Percentiles rank a stretch among this genome's conserved stretches.
Conservation (phyloP, 1,284 basidiomycete species). For the Apiotrichum sp. region DNA sequence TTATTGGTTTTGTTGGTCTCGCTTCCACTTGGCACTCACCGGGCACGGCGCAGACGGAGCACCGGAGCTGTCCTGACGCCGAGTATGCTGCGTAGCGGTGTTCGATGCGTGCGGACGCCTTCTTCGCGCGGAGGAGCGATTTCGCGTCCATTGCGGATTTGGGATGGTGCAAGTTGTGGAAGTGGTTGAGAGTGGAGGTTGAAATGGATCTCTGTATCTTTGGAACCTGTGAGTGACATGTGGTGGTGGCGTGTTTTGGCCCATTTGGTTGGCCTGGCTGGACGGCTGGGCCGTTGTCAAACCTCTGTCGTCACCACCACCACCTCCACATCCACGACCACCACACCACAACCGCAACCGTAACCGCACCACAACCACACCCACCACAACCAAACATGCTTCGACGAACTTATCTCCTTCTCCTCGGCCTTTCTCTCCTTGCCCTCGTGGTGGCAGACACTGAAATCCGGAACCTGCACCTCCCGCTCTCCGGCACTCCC, state of each 20-base stretch:
- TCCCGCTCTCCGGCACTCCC: constrained; percentile 15
- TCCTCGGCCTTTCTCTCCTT: neutral
- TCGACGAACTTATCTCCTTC: neutral
- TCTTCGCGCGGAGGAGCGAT: constrained; percentile 45
- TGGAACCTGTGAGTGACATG: too few species aligned
- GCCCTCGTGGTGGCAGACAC: constrained; percentile 27
- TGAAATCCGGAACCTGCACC: constrained; percentile 36
- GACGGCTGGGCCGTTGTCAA: neutral
- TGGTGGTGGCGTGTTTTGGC: too few species aligned
- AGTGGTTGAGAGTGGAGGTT: neutral
- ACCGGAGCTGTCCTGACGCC: constrained; percentile 37
- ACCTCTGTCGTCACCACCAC: neutral
- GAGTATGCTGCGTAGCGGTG: constrained; percentile 42
- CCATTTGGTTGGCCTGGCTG: too few species aligned
- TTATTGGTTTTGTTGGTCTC: too few species aligned
- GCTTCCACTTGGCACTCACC: constrained; percentile 25
- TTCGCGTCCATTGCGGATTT: constrained; percentile 40
- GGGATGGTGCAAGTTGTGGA: neutral
- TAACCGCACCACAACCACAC: too few species aligned
- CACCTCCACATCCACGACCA: neutral
- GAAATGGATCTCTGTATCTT: neutral
- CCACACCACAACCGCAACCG: neutral
- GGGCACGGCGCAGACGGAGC: constrained; percentile 43
- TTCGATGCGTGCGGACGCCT: constrained; percentile 39
- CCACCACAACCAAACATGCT: neutral